These are phyloP conservation scores for Xylaria flabelliformis DNA, from an alignment of 495 filamentous ascomycete species.

Conservation along the genomic window DNA sequence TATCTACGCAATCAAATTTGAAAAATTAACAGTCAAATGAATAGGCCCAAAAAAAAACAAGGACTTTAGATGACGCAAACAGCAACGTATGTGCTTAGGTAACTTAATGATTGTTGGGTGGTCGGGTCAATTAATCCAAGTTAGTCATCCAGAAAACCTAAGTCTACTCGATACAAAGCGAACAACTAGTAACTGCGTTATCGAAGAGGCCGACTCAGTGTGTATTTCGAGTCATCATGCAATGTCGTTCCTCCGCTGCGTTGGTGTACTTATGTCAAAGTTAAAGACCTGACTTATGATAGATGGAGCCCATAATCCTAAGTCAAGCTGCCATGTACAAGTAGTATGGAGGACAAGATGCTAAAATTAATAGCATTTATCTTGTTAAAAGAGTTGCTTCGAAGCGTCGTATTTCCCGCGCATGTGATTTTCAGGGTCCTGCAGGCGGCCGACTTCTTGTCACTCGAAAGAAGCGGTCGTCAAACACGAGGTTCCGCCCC, in stretches of 20 bases:
- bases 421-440: constrained; percentile 21
- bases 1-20: too few relatives aligned
- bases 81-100: background rate
- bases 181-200: background rate
- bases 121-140: background rate
- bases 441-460: background rate
- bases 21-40: background rate
- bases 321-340: too few relatives aligned
- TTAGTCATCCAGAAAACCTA: background rate
- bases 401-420: background rate
- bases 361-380: background rate
- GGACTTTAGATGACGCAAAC: background rate
- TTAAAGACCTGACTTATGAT: background rate
- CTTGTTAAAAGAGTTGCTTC: background rate
- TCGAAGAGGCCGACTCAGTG: background rate
- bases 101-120: background rate
- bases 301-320: too few relatives aligned
- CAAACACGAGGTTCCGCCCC: constrained; percentile 12
- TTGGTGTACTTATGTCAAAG: background rate
- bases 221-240: background rate
- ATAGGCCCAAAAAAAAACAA: background rate
- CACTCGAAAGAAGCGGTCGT: background rate
- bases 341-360: too few relatives aligned
- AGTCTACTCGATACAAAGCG: background rate
- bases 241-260: background rate